Conservation (phyloP, 768 basidiomycete species). For the Pholiota molesta region DNA sequence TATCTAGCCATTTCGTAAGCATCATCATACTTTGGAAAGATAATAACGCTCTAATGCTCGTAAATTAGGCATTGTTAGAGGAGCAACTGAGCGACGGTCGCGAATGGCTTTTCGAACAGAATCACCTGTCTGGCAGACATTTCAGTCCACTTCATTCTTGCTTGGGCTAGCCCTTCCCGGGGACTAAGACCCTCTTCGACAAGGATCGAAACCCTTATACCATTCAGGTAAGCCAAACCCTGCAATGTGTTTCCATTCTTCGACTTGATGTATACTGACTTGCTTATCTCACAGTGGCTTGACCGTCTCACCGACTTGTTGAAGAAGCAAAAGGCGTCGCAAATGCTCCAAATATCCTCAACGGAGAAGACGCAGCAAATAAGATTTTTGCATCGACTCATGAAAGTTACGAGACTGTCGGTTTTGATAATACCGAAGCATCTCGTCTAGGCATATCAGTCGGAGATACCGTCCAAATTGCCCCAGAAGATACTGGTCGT, state of each 20-base stretch:
- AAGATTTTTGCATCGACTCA: slow-evolving; percentile 38
- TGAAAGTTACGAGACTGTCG: slow-evolving; percentile 42
- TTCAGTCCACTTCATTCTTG: slow-evolving; percentile 49
- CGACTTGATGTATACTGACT: neutral
- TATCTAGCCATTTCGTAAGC: slow-evolving; percentile 53
- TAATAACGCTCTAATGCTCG: neutral
- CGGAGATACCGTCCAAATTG: slow-evolving; percentile 37
- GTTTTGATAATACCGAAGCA: slow-evolving; percentile 50
- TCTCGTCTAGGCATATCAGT: slow-evolving; percentile 40
- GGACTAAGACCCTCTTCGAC: slow-evolving; percentile 40
- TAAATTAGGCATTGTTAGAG: slow-evolving; percentile 34
- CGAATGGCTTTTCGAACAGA: slow-evolving; percentile 63
- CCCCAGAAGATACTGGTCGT: slow-evolving; percentile 23
- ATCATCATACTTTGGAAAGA: neutral
- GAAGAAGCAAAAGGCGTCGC: slow-evolving; percentile 28
- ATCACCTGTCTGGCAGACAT: slow-evolving; percentile 54
- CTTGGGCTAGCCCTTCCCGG: slow-evolving; percentile 45
- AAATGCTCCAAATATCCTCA: slow-evolving; percentile 30
- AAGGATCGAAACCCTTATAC: slow-evolving; percentile 39
- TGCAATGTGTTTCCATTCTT: neutral
- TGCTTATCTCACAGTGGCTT: slow-evolving; percentile 45
- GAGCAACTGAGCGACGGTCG: slow-evolving; percentile 53
- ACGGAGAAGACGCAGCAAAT: slow-evolving; percentile 45
- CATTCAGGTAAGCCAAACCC: slow-evolving; percentile 35
- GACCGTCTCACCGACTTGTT: slow-evolving; percentile 40